Evolutionary conservation across 1,139 yeast species (phyloP).

Genomic region (Pichia sp.): DNA sequence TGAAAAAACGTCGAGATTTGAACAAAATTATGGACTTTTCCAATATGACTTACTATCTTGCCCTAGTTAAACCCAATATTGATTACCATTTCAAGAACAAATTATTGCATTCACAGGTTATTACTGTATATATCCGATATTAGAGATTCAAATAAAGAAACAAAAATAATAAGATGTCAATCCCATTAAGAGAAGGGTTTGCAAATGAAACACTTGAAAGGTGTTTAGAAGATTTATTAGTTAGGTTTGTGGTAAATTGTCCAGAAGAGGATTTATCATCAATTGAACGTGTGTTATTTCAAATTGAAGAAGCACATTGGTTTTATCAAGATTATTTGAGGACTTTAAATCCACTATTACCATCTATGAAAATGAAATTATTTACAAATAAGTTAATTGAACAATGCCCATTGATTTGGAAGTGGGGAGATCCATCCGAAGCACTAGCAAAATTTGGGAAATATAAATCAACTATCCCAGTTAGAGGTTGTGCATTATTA

Average conservation of each 20-base stretch:
- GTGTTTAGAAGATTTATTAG: slow-evolving; percentile 80
- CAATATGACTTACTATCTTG: neutral
- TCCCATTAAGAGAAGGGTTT: slow-evolving; percentile 51
- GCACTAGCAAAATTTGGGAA: slow-evolving; percentile 72
- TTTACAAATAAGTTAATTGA: slow-evolving; percentile 69
- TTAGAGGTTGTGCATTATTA: slow-evolving; percentile 89
- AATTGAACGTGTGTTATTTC: slow-evolving; percentile 83
- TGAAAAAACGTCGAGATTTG: neutral
- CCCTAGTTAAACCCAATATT: neutral
- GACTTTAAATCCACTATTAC: slow-evolving; percentile 67
- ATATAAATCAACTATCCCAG: slow-evolving; percentile 89
- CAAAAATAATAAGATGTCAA: slow-evolving; percentile 38
- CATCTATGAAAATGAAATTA: slow-evolving; percentile 70
- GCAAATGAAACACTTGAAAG: slow-evolving; percentile 59
- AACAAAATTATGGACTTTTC: neutral
- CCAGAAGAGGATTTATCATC: slow-evolving; percentile 87
- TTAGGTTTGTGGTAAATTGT: slow-evolving; percentile 83
- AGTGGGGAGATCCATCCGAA: slow-evolving; percentile 74
- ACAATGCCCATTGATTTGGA: slow-evolving; percentile 81
- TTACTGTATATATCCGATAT: neutral
- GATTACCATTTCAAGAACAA: neutral
- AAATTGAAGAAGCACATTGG: slow-evolving; percentile 98
- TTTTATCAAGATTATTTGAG: slow-evolving; percentile 84
- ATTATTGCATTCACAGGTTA: neutral
- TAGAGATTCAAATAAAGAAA: neutral